Conservation (phyloP, 371 early-diverging fungal genomes). For the Mortierella sp. region DNA sequence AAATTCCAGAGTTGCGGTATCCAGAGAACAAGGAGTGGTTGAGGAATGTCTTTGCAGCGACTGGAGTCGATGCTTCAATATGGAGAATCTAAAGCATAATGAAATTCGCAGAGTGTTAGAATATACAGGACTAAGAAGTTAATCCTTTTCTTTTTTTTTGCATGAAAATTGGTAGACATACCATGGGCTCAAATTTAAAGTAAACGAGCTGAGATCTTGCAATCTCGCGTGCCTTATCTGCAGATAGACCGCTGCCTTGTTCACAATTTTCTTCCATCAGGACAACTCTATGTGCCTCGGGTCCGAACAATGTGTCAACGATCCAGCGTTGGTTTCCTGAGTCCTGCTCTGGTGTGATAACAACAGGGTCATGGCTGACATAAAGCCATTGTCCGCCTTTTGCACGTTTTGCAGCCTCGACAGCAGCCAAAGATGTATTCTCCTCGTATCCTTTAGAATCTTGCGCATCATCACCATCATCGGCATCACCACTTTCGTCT, state of each 20-base stretch:
- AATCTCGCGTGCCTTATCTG: conserved; percentile 16
- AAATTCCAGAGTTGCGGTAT: conserved; percentile 74
- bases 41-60: conserved; percentile 67
- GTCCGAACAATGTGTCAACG: conserved; percentile 58
- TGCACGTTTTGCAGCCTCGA: conserved; percentile 51
- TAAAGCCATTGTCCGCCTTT: conserved; percentile 74
- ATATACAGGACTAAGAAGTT: too few relatives aligned
- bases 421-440: conserved; percentile 38
- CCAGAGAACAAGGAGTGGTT: conserved; percentile 66
- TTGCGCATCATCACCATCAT: conserved; percentile 17
- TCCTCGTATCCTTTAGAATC: conserved; percentile 31
- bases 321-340: conserved; percentile 46
- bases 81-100: conserved; percentile 64
- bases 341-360: conserved; percentile 41
- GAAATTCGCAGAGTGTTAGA: background rate
- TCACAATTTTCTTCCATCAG: conserved; percentile 15
- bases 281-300: conserved; percentile 51
- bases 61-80: conserved; percentile 67
- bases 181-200: conserved; percentile 77
- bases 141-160: too few relatives aligned
- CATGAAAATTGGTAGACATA: conserved; percentile 32
- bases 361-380: conserved; percentile 72
- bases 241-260: background rate
- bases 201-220: conserved; percentile 57
- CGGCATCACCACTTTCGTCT: background rate